A percentile compares a stretch with the other conserved stretches of the same genome.
These are phyloP conservation scores for Parasarocladium wereldwijsianum DNA, from an alignment of 2,329 filamentous ascomycete species.

Conservation along the genomic window DNA sequence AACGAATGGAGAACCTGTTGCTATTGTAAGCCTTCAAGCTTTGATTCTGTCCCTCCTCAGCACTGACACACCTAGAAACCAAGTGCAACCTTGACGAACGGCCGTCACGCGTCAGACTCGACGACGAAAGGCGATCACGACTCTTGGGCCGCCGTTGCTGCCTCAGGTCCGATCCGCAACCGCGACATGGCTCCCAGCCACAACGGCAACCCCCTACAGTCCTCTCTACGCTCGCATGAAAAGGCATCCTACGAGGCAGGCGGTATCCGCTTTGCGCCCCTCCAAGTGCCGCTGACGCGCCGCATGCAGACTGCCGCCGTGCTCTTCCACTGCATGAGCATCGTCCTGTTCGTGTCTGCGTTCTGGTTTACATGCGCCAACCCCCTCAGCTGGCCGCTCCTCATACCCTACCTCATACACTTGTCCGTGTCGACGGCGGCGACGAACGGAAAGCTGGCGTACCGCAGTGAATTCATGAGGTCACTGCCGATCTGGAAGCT, in stretches of 20 bases:
- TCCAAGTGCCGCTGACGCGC: conserved; percentile 56
- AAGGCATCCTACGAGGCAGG: conserved; percentile 21
- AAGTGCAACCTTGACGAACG: conserved; percentile 2
- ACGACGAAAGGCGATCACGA: conserved; percentile 3
- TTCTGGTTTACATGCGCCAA: conserved; percentile 91
- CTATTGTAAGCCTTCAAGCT: conserved; percentile 1
- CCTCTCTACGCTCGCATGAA: conserved; percentile 15
- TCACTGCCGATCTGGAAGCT: conserved; percentile 67
- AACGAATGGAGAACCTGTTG: conserved; percentile 1
- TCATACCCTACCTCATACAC: conserved; percentile 67
- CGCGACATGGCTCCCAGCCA: conserved; percentile 5
- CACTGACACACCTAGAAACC: not conserved
- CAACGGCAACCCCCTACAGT: conserved; percentile 5
- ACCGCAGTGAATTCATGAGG: conserved; percentile 62
- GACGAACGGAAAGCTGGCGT: conserved; percentile 58
- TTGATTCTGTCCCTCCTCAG: not conserved
- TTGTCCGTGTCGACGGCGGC: conserved; percentile 66
- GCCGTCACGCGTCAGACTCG: not conserved
- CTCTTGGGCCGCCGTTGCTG: conserved; percentile 4
- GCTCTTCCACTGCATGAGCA: conserved; percentile 56
- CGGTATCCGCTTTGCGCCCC: conserved; percentile 71
- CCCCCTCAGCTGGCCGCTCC: conserved; percentile 75
- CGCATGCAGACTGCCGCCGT: conserved; percentile 68
- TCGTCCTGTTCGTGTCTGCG: conserved; percentile 54
- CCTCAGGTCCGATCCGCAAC: conserved; percentile 4